phyloP scores from a whole-genome alignment of 2,329 filamentous ascomycete species.

The Sordariomycetes sp. region DNA sequence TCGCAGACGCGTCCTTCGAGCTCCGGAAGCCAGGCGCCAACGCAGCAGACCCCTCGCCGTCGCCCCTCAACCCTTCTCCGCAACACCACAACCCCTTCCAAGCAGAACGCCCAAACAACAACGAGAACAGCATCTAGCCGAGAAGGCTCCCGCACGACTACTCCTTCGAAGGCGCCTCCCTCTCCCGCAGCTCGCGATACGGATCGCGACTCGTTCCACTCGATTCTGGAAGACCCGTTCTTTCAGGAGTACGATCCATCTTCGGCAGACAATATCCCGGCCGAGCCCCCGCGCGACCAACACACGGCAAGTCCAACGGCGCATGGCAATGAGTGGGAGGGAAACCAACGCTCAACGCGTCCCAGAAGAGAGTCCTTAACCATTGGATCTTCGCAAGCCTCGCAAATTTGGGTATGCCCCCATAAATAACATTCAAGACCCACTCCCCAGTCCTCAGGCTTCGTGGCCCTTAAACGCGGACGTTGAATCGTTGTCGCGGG shows the following conservation, averaged over 20 bases:
- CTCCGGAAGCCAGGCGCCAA: no score
- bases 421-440: background rate
- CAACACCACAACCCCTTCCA: no score
- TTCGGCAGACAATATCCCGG: conserved; percentile 9
- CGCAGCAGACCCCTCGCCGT: no score
- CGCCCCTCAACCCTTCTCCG: no score
- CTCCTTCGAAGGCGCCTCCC: no score
- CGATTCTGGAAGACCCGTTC: conserved; percentile 47
- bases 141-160: no score
- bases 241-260: conserved; percentile 24
- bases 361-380: conserved; percentile 40
- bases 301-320: background rate
- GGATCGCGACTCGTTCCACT: conserved; percentile 39
- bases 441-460: background rate
- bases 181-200: conserved; percentile 8
- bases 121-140: no score
- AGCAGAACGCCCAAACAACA: no score
- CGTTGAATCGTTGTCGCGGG: background rate
- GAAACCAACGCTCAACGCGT: conserved; percentile 29
- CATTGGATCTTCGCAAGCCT: conserved; percentile 25
- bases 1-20: no score
- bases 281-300: background rate
- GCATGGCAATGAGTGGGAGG: conserved; percentile 14
- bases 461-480: background rate
- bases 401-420: conserved; percentile 27